Base-by-base conservation (phyloP, 352 stramenopile genomes). In the Blastocystis sp. region DNA sequence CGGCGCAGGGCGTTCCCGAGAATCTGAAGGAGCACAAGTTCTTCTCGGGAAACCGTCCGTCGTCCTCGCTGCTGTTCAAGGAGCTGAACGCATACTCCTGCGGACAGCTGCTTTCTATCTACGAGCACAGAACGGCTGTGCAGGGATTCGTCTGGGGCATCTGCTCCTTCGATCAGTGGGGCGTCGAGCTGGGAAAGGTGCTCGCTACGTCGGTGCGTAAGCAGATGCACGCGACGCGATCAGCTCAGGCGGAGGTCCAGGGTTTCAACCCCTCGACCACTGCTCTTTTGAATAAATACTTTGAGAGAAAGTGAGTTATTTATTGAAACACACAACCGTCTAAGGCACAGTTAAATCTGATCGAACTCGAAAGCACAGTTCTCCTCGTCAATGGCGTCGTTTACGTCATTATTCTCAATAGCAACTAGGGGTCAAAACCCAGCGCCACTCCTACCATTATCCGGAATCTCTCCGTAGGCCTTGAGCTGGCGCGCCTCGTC, bases 81-180 rank as follows among this genome's bases (percentile, higher is more conserved):
- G 92, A 96, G 86, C 90, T 98, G 24, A 92, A 98, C 88, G 93
- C 96, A 34, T 98, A 94, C 89, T 92, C 92, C 72, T 89, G 92
- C 27, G 96, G 96, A 36, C 94, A 98, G 89, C 88, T 99, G 36
- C 90, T 99, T 18, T 94, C 96, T 61, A 90, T 98, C 64, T 99
- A 98, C 89, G 96, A 99, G 89, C 94, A 99, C 89, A 92, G 95
- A 86, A 97, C 94, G 38, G 95, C 95, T 18, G 92, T 95, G 67
- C 94, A 99, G 89, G 96, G 96, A 7, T 96, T 97, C 64, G 95
- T 98, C 77, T 99, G 96, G 96, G 93, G 96, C 87, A 91, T 99
- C 87, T 98, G 98, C 90, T 96, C 90, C 67, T 99, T 98, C 89
- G 96, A 99, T 90, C 94, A 98, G 90, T 98, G 94, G 94, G 94